phyloP scores from a whole-genome alignment of 2,329 filamentous ascomycete genomes.

The Aspergillus calidoustus region DNA sequence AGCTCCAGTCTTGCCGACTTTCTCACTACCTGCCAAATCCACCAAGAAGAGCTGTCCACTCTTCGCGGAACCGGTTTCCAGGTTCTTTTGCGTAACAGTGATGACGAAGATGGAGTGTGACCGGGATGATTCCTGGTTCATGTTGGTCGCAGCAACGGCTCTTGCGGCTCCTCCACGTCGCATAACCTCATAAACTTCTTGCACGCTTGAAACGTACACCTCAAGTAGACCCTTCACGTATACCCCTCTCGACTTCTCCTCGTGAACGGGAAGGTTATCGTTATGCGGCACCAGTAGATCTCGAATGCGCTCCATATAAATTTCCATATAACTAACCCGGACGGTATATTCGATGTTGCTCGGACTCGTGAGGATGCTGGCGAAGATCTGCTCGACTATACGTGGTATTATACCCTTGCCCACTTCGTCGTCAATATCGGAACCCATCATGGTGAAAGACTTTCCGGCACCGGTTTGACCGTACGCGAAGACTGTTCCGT shows the following conservation, averaged over 20 bases:
- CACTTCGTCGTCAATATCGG: conserved; percentile 86
- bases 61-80: conserved; percentile 93
- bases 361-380: conserved; percentile 88
- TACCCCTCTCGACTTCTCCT: conserved; percentile 93
- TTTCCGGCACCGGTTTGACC: conserved; percentile 98
- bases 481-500: conserved; percentile 98
- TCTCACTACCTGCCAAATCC: conserved; percentile 97
- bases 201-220: conserved; percentile 92
- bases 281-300: conserved; percentile 91
- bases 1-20: conserved; percentile 97
- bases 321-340: conserved; percentile 98
- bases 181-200: conserved; percentile 97
- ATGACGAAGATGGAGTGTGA: conserved; percentile 99
- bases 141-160: conserved; percentile 95
- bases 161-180: conserved; percentile 85
- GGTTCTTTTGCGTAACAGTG: conserved; percentile 95
- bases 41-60: conserved; percentile 96
- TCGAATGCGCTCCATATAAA: conserved; percentile 98
- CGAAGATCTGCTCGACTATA: conserved; percentile 97
- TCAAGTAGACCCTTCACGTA: conserved; percentile 96
- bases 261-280: conserved; percentile 96
- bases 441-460: conserved; percentile 98
- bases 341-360: conserved; percentile 98
- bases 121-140: conserved; percentile 98
- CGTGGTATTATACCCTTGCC: conserved; percentile 94